These are phyloP conservation scores for Lachnellula occidentalis DNA, from an alignment of 2,329 filamentous ascomycete species.

Conservation along the genomic window DNA sequence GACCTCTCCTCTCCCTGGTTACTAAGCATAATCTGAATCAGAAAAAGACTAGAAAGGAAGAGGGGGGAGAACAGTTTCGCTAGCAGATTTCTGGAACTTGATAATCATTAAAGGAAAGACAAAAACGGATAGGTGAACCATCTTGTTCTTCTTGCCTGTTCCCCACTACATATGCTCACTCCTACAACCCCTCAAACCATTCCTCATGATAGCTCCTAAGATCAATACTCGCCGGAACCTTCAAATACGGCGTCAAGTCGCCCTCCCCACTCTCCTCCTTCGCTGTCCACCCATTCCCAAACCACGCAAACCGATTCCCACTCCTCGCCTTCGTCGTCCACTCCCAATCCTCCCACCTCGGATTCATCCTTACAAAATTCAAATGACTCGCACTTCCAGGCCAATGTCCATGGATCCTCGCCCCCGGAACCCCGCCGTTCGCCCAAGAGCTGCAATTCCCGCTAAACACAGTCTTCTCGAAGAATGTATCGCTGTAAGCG, in stretches of 20 bases:
- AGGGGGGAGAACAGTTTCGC: too few relatives aligned
- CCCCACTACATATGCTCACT: too few relatives aligned
- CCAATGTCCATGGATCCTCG: constrained; percentile 62
- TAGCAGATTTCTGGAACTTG: too few relatives aligned
- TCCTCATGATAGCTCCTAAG: constrained; percentile 59
- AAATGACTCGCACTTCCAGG: constrained; percentile 61
- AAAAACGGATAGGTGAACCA: too few relatives aligned
- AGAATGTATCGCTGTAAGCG: constrained; percentile 53
- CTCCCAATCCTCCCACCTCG: constrained; percentile 55
- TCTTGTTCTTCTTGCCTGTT: too few relatives aligned
- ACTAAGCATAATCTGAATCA: too few relatives aligned
- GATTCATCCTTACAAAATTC: constrained; percentile 50
- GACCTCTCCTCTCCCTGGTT: too few relatives aligned
- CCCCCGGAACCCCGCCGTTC: constrained; percentile 58
- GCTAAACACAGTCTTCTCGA: constrained; percentile 47
- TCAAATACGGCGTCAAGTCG: constrained; percentile 61
- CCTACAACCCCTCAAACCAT: constrained; percentile 49
- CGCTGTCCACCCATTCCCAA: constrained; percentile 62
- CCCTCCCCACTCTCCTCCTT: constrained; percentile 48
- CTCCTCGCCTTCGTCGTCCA: constrained; percentile 41
- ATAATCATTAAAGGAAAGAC: too few relatives aligned
- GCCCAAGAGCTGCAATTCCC: constrained; percentile 68
- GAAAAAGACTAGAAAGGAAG: too few relatives aligned
- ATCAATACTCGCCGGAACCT: constrained; percentile 49
- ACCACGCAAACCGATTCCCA: constrained; percentile 47